These are phyloP conservation scores for Protomyces pachydermus DNA, from an alignment of 1,139 yeast species.

Conservation along the genomic window DNA sequence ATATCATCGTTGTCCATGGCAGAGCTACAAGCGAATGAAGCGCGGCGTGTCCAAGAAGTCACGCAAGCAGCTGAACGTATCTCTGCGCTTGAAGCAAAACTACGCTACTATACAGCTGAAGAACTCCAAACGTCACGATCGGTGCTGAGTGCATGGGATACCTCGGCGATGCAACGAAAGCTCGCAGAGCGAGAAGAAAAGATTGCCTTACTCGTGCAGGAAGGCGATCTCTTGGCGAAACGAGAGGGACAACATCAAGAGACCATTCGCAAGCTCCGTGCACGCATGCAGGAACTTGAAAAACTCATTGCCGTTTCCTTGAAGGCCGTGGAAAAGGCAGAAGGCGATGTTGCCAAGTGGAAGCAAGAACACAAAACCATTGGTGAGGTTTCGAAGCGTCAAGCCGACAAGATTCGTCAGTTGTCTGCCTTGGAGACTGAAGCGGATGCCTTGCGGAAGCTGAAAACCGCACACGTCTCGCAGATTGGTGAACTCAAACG, in stretches of 20 bases:
- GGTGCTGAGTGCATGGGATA: not conserved
- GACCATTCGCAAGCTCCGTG: constrained; percentile 58
- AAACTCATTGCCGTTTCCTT: constrained; percentile 33
- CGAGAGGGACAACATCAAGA: constrained; percentile 69
- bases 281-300: constrained; percentile 41
- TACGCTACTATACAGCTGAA: constrained; percentile 8
- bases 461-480: constrained; percentile 28
- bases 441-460: constrained; percentile 27
- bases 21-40: constrained; percentile 10
- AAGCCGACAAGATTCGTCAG: constrained; percentile 30
- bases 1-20: not conserved
- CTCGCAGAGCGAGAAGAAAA: constrained; percentile 43
- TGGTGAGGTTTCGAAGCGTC: constrained; percentile 32
- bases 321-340: constrained; percentile 33
- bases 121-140: not conserved
- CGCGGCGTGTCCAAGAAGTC: constrained; percentile 11
- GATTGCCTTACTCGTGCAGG: constrained; percentile 59
- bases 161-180: not conserved
- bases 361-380: constrained; percentile 33
- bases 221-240: constrained; percentile 71
- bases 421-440: constrained; percentile 32
- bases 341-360: constrained; percentile 32
- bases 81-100: constrained; percentile 14
- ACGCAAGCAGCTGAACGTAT: constrained; percentile 16
- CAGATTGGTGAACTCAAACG: constrained; percentile 29